phyloP scores from a whole-genome alignment of 1,139 yeast species.

The Geotrichum phurueaensis region DNA sequence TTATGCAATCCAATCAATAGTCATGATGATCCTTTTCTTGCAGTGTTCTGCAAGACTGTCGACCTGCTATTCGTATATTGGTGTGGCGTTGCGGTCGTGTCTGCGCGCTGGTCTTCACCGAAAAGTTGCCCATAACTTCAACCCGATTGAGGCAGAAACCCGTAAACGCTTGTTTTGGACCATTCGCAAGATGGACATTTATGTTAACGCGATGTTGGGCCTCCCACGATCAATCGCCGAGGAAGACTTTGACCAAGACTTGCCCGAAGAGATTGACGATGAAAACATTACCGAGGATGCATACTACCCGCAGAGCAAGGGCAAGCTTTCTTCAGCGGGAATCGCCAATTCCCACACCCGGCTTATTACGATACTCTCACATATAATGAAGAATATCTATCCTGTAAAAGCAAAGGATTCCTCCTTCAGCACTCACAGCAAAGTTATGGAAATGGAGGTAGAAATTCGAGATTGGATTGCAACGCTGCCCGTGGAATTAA shows the following conservation, averaged over 20 bases:
- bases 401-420: constrained; percentile 42
- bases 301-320: constrained; percentile 34
- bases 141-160: constrained; percentile 79
- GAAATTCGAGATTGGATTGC: constrained; percentile 73
- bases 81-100: constrained; percentile 82
- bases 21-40: constrained; percentile 59
- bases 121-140: constrained; percentile 56
- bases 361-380: constrained; percentile 54
- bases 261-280: constrained; percentile 81
- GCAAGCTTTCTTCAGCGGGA: constrained; percentile 63
- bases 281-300: constrained; percentile 70
- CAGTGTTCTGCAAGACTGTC: constrained; percentile 88
- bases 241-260: constrained; percentile 82
- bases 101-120: constrained; percentile 83
- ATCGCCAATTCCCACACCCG: constrained; percentile 84
- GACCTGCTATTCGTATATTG: constrained; percentile 86
- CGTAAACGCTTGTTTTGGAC: constrained; percentile 83
- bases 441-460: constrained; percentile 67
- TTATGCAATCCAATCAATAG: constrained; percentile 67
- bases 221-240: constrained; percentile 62
- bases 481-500: constrained; percentile 61
- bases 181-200: constrained; percentile 84
- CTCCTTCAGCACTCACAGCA: constrained; percentile 44
- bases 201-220: constrained; percentile 83
- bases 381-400: constrained; percentile 50